Percentiles rank a stretch among this genome's conserved stretches.
Evolutionary conservation across 257 asterid genomes (phyloP).

Genomic region (Nicotiana undulata): DNA sequence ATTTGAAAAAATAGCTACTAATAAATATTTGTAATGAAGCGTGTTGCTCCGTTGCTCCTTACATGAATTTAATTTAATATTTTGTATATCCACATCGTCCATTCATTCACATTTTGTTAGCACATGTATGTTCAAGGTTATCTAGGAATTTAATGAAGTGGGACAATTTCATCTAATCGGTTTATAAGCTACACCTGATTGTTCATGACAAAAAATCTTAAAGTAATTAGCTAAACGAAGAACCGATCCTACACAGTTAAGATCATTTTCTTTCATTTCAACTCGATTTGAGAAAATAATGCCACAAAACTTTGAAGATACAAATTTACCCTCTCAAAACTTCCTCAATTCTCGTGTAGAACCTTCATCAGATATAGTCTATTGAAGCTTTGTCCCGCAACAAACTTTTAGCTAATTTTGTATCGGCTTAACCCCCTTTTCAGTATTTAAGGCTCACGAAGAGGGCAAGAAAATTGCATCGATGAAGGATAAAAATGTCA

Average conservation of each 20-base stretch:
- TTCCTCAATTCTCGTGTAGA: slow-evolving; percentile 48
- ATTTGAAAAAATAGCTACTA: too few relatives aligned
- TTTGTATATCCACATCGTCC: too few relatives aligned
- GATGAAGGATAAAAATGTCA: too few relatives aligned
- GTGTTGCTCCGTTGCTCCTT: too few relatives aligned
- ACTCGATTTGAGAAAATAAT: background rate
- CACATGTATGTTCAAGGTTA: slow-evolving; percentile 19
- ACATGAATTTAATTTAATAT: too few relatives aligned
- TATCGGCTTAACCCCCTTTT: slow-evolving; percentile 60
- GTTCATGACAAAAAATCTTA: background rate
- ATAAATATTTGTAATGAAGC: too few relatives aligned
- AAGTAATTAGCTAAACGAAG: background rate
- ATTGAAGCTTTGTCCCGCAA: slow-evolving; percentile 91
- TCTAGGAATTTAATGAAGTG: slow-evolving; percentile 73
- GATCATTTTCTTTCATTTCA: background rate
- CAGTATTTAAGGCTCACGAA: slow-evolving; percentile 62
- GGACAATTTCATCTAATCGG: background rate
- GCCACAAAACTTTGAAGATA: background rate
- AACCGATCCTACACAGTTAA: background rate
- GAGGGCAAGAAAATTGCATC: slow-evolving; percentile 50
- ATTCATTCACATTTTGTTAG: too few relatives aligned
- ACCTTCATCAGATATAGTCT: slow-evolving; percentile 81
- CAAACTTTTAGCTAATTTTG: slow-evolving; percentile 47
- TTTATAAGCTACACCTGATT: background rate
- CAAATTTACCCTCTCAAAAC: background rate